A percentile compares a stretch with the other conserved stretches of the same genome.
These are phyloP conservation scores for Cytidiella melzeri DNA, from an alignment of 768 basidiomycete genomes.

Conservation along the genomic window DNA sequence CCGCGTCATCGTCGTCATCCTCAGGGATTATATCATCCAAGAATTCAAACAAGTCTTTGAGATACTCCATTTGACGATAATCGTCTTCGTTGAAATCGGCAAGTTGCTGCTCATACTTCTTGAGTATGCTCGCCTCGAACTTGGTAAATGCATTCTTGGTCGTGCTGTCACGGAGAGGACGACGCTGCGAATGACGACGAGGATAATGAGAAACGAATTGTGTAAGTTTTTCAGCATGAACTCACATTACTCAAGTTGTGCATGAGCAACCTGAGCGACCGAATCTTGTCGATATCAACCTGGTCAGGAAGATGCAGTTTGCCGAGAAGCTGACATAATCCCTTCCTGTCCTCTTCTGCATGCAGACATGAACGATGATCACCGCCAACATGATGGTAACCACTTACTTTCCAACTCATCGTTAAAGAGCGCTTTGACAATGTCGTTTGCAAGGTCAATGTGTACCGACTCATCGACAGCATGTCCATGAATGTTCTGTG, in stretches of 20 bases:
- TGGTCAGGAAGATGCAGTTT: conserved; percentile 63
- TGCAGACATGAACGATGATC: neutral
- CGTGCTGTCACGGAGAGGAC: conserved; percentile 50
- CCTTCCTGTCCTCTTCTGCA: conserved; percentile 43
- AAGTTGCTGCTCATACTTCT: conserved; percentile 68
- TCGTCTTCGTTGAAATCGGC: conserved; percentile 70
- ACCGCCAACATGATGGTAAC: neutral
- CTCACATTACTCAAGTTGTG: conserved; percentile 51
- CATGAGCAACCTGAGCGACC: conserved; percentile 55
- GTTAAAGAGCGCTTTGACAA: conserved; percentile 44
- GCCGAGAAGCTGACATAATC: conserved; percentile 38
- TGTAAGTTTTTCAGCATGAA: conserved; percentile 5
- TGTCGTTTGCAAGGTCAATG: conserved; percentile 48
- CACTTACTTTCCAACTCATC: conserved; percentile 48
- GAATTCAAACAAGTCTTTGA: conserved; percentile 62
- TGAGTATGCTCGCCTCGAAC: conserved; percentile 60
- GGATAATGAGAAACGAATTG: neutral
- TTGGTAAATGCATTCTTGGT: conserved; percentile 65
- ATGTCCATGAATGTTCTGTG: conserved; percentile 37
- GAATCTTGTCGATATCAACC: conserved; percentile 64
- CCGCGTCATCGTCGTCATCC: conserved; percentile 50
- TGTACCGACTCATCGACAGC: conserved; percentile 39
- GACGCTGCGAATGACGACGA: conserved; percentile 36
- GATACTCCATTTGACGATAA: conserved; percentile 54
- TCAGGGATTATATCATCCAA: conserved; percentile 66